Conservation (phyloP, 2,329 filamentous ascomycete species). For the Fusarium irregulare region DNA sequence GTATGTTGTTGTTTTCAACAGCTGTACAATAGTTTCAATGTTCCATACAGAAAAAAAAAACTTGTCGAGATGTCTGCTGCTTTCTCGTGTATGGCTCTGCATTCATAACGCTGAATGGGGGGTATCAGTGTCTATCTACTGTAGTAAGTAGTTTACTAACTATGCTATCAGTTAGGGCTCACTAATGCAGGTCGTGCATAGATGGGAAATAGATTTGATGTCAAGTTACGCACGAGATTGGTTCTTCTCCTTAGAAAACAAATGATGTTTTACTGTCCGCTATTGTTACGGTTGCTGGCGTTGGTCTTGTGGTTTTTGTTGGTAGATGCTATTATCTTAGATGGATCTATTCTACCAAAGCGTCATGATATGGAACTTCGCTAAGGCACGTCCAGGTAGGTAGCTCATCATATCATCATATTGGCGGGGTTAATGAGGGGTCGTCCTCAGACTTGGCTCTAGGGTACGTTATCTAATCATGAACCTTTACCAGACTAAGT, state of each 20-base stretch:
- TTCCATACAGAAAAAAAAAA: conserved; percentile 37
- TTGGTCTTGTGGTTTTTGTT: not conserved
- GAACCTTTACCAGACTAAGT: not conserved
- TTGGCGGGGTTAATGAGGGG: conserved; percentile 28
- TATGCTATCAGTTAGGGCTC: conserved; percentile 27
- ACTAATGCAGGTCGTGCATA: conserved; percentile 20
- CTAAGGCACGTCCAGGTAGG: not conserved
- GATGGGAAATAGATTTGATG: not conserved
- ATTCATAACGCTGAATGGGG: not conserved
- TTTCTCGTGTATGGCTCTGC: not conserved
- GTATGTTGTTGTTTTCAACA: conserved; percentile 21
- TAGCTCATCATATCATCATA: conserved; percentile 8
- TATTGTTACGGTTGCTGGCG: not conserved
- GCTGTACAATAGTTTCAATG: conserved; percentile 44
- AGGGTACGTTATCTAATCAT: conserved; percentile 8
- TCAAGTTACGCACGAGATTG: not conserved
- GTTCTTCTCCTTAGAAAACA: not conserved
- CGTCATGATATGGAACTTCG: conserved; percentile 11
- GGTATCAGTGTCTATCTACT: not conserved
- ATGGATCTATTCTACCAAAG: not conserved
- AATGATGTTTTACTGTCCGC: not conserved
- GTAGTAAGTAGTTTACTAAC: not conserved
- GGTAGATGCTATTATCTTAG: too few species aligned
- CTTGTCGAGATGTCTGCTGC: conserved; percentile 25
- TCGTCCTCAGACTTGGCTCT: not conserved